These are phyloP conservation scores for Sporothrix phasma DNA, from an alignment of 2,329 filamentous ascomycete genomes.

Conservation along the genomic window DNA sequence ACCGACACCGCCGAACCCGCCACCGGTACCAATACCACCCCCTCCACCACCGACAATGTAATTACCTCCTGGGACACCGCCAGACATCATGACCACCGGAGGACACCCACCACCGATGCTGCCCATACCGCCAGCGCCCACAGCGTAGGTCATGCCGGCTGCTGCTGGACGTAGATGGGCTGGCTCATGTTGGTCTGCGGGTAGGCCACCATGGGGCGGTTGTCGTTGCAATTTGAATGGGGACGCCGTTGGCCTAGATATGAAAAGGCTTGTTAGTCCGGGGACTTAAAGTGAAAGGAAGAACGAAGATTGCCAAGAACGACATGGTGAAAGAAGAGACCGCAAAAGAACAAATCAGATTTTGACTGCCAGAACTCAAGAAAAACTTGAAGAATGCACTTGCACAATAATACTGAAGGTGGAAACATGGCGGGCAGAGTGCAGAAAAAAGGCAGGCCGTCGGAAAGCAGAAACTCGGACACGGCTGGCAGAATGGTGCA, in stretches of 20 bases:
- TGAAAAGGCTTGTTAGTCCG: neutral
- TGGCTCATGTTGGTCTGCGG: constrained; percentile 10
- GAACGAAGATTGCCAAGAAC: neutral
- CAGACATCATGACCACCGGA: constrained; percentile 25
- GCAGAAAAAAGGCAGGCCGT: neutral
- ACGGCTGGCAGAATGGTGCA: neutral
- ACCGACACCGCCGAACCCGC: neutral
- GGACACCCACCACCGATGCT: constrained; percentile 15
- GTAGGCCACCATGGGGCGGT: constrained; percentile 16
- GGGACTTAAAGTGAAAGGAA: neutral
- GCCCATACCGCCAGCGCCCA: constrained; percentile 13
- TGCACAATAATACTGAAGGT: constrained; percentile 5
- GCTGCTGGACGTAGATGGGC: constrained; percentile 11
- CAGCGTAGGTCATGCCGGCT: constrained; percentile 11
- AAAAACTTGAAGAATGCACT: constrained; percentile 3
- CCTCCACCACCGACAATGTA: constrained; percentile 30
- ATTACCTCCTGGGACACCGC: constrained; percentile 10
- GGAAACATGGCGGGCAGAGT: neutral
- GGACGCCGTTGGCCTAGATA: neutral
- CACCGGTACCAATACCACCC: constrained; percentile 11
- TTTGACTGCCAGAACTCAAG: neutral
- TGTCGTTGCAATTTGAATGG: constrained; percentile 15
- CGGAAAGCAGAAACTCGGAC: neutral
- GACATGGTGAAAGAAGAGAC: neutral
- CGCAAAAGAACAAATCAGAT: neutral